Evolutionary conservation across 345 rosid species (phyloP), one percentile per base, ranked within the genome.

Genomic region (Ceriops tagal): DNA sequence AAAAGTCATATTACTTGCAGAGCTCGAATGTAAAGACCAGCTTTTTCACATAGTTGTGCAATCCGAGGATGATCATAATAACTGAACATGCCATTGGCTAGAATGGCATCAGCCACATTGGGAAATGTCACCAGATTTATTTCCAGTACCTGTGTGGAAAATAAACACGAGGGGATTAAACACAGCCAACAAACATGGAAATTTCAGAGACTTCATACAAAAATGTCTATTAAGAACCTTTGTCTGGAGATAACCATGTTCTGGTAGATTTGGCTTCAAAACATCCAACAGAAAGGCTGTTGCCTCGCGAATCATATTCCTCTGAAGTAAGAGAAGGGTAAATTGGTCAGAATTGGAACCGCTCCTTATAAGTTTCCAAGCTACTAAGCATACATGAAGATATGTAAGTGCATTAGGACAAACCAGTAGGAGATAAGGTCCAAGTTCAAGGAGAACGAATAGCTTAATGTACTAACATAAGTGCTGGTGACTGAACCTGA

Each of bases 41-140:
- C 98, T 80, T 96, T 96, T 80, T 92, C 99, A 87, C 99, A 96
- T 70, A 96, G 93, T 78, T 96, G 99, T 15, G 88, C 99, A 78
- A 96, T 77, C 51, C 99, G 92, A 68, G 98, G 98, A 65, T 96
- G 90, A 76, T 96, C 99, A 78, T 96, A 92, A 84, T 96, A 97
- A 71, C 92, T 89, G 79, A 92, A 96, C 99, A 96, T 92, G 73
- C 92, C 97, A 77, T 90, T 88, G 53, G 99, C 99, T 71, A 96
- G 82, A 80, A 96, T 90, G 59, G 95, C 96, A 84, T 96, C 99
- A 76, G 99, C 98, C 19, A 96, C 99, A 77, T 92, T 96, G 5
- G 99, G 98, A 75, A 89, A 96, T 63, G 98, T 96, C 62, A 96
- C 99, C 73, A 96, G 82, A 83, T 96, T 96, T 84, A 92, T 96